A percentile compares a stretch with the other conserved stretches of the same genome.
These are phyloP conservation scores for Malus asiatica DNA, from an alignment of 306 rosid species.

Conservation along the genomic window DNA sequence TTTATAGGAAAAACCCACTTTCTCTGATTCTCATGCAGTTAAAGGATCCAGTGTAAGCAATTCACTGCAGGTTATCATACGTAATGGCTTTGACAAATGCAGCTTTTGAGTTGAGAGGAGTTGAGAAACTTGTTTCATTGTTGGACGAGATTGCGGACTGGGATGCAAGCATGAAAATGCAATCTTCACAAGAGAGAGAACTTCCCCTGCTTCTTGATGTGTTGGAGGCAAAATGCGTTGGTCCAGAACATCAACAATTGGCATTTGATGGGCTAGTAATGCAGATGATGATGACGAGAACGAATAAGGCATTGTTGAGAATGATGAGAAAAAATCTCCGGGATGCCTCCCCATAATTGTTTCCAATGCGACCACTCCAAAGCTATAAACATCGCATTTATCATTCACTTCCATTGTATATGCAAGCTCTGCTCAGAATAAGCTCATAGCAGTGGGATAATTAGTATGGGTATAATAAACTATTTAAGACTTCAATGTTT, in stretches of 20 bases:
- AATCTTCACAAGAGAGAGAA: background rate
- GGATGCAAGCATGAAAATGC: background rate
- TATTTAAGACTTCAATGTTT: too few relatives aligned
- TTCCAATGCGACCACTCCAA: slow-evolving; percentile 16
- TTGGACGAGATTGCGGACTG: background rate
- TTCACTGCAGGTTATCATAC: background rate
- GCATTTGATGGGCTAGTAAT: background rate
- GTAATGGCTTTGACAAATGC: background rate
- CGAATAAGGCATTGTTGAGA: background rate
- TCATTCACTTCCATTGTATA: slow-evolving; percentile 3
- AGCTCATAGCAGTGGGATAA: background rate
- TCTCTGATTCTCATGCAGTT: background rate
- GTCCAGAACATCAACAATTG: background rate
- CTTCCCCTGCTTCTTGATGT: background rate
- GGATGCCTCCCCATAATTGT: slow-evolving; percentile 10
- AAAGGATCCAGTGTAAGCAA: background rate
- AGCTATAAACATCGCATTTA: slow-evolving; percentile 11
- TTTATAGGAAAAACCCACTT: too few relatives aligned
- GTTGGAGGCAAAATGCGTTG: background rate
- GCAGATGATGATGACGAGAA: background rate
- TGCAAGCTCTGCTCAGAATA: slow-evolving; percentile 4
- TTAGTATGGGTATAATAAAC: too few relatives aligned
- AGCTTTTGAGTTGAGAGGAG: background rate
- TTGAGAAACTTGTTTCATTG: slow-evolving; percentile 7
- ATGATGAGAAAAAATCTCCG: background rate